Evolutionary conservation across 2,329 filamentous ascomycete genomes (phyloP), one percentile per base, ranked within the genome.

Genomic region (Bipolaris cookei): DNA sequence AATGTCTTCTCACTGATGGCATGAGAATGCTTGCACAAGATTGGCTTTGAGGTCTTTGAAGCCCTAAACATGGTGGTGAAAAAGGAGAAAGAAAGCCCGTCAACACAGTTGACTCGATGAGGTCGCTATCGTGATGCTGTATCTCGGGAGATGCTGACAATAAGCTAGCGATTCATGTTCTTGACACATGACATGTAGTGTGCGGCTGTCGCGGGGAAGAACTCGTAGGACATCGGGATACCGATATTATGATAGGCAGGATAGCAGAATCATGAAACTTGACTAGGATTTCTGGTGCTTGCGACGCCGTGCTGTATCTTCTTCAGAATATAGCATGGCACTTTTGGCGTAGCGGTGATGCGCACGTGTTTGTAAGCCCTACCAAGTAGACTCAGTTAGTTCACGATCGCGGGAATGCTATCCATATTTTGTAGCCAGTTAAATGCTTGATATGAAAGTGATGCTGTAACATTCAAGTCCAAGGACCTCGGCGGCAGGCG

Each of bases 391-490:
- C 32, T 23, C 7, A 63, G 7, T 61, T 63, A 1, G 7, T n/a
- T 3, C 6, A 18, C 6, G 25, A 13, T 1, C 56, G 62, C 16
- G 56, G 56, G 8, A 50, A 63, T 10, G 43, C 53, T 38, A 63
- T 21, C 46, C 47, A 59, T 37, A 60, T 45, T 37, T 64, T 65
- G 35, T 10, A 47, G 13, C 62, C 58, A 11, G 49, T 53, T 53
- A 7, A 64, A 45, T 35, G n/a, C n/a, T 35, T 14, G 14, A 16
- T 16, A 35, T n/a, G 14, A 35, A 35, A 30, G 28, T 30, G 28
- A 30, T 30, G 28, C 28, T 30, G 10, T 30, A 11, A 30, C 28
- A 10, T 30, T 30, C 28, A 4, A 30, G 28, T 4, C 10, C 28
- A 11, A 13, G 3, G 28, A 30, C 34, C 14, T n/a, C 13, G 34